Base-by-base conservation (phyloP, 164 flowering plant species). In the Liquidambar formosana region DNA sequence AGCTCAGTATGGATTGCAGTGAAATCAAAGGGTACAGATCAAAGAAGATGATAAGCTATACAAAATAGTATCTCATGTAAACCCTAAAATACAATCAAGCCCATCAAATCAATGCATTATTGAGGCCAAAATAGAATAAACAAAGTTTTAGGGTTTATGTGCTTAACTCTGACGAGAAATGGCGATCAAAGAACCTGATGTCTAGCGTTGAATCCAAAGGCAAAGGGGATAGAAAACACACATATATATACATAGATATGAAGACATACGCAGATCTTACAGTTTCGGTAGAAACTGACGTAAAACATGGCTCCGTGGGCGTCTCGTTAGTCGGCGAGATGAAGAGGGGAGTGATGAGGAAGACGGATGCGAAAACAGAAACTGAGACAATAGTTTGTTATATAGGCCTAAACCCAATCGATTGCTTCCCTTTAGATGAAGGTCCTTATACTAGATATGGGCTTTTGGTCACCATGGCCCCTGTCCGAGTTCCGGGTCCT, bases 251-350 rank as follows among this genome's bases (percentile, higher is more conserved):
- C 10, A n/a, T 63, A 41, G 10, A 62, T 33, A n/a, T 62, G 6
- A 19, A 57, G 60, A 22, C 65, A 4, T n/a, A 45, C n/a, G 16
- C 0, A 3, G 0, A 38, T 60, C 81, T 70, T 81, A 85, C 86
- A 83, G 80, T 85, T 83, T 57, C 85, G 69, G 59, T 85, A 85
- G 70, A 79, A 80, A 38, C 72, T 76, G 57, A 85, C 86, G 81
- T 85, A 83, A 13, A 85, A 86, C 89, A 85, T 85, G 59, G 54
- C 74, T 48, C 23, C 65, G 41, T 21, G 64, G 47, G 61, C 57
- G 14, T 18, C 26, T 18, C 27, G 1, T 19, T 11, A 43, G 44
- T 10, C 63, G 27, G 8, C 65, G 13, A 45, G 28, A 57, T 52
- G 14, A n/a, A n/a, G 48, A 27, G 47, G 3, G 44, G 26, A 57